These are phyloP conservation scores for Cryptococcus sp. DNA, from an alignment of 1,284 basidiomycete species.

Conservation along the genomic window DNA sequence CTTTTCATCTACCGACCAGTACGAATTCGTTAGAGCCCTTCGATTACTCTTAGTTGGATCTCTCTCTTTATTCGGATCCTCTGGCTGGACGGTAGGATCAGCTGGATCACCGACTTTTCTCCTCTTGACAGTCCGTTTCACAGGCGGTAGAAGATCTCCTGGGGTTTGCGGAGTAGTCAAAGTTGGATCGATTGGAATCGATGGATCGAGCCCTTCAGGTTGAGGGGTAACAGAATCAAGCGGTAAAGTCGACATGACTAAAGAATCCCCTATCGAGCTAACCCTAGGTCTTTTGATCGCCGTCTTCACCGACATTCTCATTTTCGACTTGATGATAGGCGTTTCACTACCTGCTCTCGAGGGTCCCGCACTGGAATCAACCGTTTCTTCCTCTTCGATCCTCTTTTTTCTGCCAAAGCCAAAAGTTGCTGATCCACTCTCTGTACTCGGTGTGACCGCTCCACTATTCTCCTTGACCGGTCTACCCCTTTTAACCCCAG, in stretches of 20 bases:
- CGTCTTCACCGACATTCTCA: slow-evolving; percentile 24
- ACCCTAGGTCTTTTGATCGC: slow-evolving; percentile 31
- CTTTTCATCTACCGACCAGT: slow-evolving; percentile 55
- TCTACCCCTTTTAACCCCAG: not conserved
- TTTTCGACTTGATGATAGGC: slow-evolving; percentile 22
- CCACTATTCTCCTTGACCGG: not conserved
- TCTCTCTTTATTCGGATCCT: slow-evolving; percentile 9
- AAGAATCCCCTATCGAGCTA: slow-evolving; percentile 15
- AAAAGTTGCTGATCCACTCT: no score
- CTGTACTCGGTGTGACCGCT: not conserved
- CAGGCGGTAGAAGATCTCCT: slow-evolving; percentile 29
- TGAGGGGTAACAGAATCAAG: not conserved
- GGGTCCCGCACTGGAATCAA: slow-evolving; percentile 10
- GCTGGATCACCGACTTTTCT: slow-evolving; percentile 13
- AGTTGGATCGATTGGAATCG: not conserved
- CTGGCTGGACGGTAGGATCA: not conserved
- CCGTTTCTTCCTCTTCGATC: slow-evolving; percentile 11
- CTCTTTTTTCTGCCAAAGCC: slow-evolving; percentile 5
- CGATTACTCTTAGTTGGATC: slow-evolving; percentile 5
- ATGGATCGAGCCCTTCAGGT: not conserved
- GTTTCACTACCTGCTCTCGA: slow-evolving; percentile 30
- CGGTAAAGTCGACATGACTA: not conserved
- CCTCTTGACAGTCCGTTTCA: slow-evolving; percentile 31
- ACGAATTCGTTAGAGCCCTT: slow-evolving; percentile 39
- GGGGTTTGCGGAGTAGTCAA: not conserved